Evolutionary conservation across 805 yeast species (phyloP).

Genomic region (Candida awuae): DNA sequence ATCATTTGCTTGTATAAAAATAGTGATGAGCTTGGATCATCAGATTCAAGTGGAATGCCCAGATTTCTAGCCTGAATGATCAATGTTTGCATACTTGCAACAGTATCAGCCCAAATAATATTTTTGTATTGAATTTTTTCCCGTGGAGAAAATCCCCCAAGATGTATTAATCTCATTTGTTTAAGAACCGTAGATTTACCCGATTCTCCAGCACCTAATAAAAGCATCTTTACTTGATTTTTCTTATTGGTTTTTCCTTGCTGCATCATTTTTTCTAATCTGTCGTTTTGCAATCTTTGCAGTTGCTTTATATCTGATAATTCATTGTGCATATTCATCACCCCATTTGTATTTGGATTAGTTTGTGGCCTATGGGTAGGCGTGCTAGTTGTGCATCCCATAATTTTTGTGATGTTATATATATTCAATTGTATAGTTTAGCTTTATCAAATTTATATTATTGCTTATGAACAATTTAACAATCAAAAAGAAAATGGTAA

Average conservation of each 20-base stretch:
- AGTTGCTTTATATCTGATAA: constrained; percentile 13
- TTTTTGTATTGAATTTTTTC: constrained; percentile 77
- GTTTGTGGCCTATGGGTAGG: constrained; percentile 12
- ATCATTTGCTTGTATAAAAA: constrained; percentile 41
- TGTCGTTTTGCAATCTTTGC: constrained; percentile 28
- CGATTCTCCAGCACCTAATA: constrained; percentile 92
- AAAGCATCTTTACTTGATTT: constrained; percentile 58
- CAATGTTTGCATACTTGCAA: constrained; percentile 72
- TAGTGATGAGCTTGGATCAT: constrained; percentile 42
- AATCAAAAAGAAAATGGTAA: too few relatives aligned
- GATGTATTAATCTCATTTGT: constrained; percentile 79
- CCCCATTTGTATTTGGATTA: neutral
- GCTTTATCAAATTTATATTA: too few relatives aligned
- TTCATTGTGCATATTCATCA: constrained; percentile 6
- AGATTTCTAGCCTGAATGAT: constrained; percentile 67
- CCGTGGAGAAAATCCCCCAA: constrained; percentile 71
- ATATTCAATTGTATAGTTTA: neutral
- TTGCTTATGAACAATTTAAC: too few relatives aligned
- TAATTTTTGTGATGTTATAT: neutral
- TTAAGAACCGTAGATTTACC: constrained; percentile 91
- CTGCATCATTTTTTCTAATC: constrained; percentile 50
- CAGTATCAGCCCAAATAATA: constrained; percentile 88
- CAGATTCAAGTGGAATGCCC: constrained; percentile 60
- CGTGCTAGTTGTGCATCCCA: constrained; percentile 69
- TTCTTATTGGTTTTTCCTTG: constrained; percentile 44